phyloP scores from a whole-genome alignment of 2,329 filamentous ascomycete genomes.

The Tolypocladium sp. region DNA sequence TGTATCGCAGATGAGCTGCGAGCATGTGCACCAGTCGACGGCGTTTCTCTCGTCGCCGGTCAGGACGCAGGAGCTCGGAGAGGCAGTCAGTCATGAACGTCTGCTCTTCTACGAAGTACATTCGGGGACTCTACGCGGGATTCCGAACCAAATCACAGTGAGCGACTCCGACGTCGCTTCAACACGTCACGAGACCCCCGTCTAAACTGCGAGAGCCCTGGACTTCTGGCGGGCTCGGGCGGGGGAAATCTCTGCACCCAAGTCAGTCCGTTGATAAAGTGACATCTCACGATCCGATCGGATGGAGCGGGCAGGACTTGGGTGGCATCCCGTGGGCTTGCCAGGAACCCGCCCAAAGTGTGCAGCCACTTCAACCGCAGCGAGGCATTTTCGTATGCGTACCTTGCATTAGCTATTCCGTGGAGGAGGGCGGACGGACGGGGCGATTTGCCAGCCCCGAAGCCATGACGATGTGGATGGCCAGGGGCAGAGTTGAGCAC shows the following conservation, averaged over 20 bases:
- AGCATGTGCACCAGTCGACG: neutral
- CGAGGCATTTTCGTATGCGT: neutral
- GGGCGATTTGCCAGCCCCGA: neutral
- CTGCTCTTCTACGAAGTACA: neutral
- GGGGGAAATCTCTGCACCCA: neutral
- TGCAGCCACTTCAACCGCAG: neutral
- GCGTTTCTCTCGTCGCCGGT: neutral
- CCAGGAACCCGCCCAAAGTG: neutral
- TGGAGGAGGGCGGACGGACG: neutral
- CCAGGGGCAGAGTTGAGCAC: too few species aligned
- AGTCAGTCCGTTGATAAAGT: neutral
- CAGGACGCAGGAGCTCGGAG: neutral
- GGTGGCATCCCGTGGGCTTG: neutral
- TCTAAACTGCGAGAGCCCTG: neutral
- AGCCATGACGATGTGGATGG: too few species aligned
- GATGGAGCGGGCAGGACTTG: neutral
- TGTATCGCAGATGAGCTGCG: neutral
- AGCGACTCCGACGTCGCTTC: neutral
- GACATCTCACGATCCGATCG: neutral
- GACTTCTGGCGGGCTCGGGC: neutral
- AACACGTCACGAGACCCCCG: neutral
- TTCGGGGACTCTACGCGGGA: too few species aligned
- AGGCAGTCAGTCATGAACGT: neutral
- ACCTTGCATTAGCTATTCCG: neutral
- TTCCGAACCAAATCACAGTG: too few species aligned